phyloP scores from a whole-genome alignment of 176 grass and related monocot species.

The Panicum miliaceum region DNA sequence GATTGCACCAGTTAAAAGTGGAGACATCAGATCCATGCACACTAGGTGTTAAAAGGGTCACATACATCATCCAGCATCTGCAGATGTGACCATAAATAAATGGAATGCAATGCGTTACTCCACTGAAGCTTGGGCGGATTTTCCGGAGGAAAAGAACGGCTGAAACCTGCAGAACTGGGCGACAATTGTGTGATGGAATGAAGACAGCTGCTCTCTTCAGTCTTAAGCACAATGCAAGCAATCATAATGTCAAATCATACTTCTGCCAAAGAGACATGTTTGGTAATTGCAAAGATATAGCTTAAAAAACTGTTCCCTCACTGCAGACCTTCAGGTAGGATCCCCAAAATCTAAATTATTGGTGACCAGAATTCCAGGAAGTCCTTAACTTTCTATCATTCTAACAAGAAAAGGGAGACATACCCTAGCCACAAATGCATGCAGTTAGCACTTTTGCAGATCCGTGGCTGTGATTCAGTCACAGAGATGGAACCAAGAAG shows the following conservation, averaged over 20 bases:
- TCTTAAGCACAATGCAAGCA: constrained; percentile 22
- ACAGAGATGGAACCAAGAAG: constrained; percentile 6
- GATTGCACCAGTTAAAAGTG: constrained; percentile 29
- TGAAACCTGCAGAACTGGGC: constrained; percentile 10
- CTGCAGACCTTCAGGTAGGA: background rate
- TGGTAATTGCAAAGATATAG: background rate
- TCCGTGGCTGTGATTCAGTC: constrained; percentile 1
- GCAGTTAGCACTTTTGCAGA: background rate
- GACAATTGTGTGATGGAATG: background rate
- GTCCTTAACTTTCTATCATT: background rate
- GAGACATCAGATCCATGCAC: constrained; percentile 27
- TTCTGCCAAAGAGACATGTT: constrained; percentile 28
- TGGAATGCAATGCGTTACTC: constrained; percentile 14
- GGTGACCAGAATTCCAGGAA: background rate
- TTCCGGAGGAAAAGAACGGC: background rate
- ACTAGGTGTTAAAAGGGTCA: constrained; percentile 18
- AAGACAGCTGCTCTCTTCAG: background rate
- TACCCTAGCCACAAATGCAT: background rate
- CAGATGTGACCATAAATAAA: constrained; percentile 57
- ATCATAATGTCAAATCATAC: constrained; percentile 1
- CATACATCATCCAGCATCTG: constrained; percentile 38
- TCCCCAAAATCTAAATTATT: background rate
- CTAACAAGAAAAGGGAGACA: background rate
- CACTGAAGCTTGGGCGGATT: constrained; percentile 8
- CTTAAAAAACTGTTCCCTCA: background rate